Base-by-base conservation (phyloP, 495 filamentous ascomycete genomes). In the Podospora appendiculata region DNA sequence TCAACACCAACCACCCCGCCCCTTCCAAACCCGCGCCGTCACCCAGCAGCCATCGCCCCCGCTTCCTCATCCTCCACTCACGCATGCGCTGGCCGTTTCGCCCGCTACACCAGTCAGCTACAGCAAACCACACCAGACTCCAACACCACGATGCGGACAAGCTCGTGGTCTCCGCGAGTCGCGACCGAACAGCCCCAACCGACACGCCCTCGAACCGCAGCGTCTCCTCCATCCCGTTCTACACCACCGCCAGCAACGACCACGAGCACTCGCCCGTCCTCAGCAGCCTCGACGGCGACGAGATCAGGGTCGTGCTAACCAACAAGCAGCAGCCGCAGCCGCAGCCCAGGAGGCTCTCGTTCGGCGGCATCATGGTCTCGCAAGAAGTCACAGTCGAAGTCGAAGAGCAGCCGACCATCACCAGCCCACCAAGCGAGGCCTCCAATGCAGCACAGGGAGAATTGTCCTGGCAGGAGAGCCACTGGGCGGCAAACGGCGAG, bases 341-440 rank as follows among this genome's bases (percentile, higher is more conserved):
- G 5, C 17, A 47, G 12, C 36, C 33, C 10, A 14, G 13, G 13
- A 46, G 40, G 1, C 8, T 35, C 5, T 42, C 50, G 42, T 67
- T 59, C n/a, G 65, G 64, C n/a, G 65, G 70, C 40, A 74, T 74
- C 57, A 64, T 74, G 70, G 62, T 74, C 16, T 70, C 62, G 1
- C 62, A 70, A 16, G 65, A 70, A 12, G 58, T 73, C 4, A 62
- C 61, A 6, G 63, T 73, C 10, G 58, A 65, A 5, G 64, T 67
- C 8, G 60, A 65, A 0, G 47, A 59, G 12, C 44, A 32, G 36
- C 6, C 11, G 12, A 46, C 8, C 33, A 46, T n/a, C 11, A 45
- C 2, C 33, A 18, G 10, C 8, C 38, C 18, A 41, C 25, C 25
- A 25, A 25, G 25, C 5, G 25, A 25, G 25, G 25, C 25, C 25